A percentile compares a stretch with the other conserved stretches of the same genome.
Conservation (phyloP, 2,329 filamentous ascomycete genomes). For the Aaosphaeria pasadenensis region DNA sequence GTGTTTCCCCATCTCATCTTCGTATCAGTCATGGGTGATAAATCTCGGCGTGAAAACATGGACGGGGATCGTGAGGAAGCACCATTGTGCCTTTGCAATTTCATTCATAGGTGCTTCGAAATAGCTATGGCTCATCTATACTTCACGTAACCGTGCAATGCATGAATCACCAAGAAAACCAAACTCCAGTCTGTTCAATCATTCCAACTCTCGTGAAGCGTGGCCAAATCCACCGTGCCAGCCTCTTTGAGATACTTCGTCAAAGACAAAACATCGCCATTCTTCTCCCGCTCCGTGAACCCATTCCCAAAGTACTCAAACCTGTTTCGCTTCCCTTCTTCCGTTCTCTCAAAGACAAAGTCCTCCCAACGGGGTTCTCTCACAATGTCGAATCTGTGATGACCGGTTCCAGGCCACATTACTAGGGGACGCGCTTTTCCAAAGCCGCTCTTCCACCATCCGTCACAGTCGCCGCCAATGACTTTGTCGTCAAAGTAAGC, state of each 20-base stretch:
- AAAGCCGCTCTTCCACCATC: slow-evolving; percentile 2
- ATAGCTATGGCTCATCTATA: too few species aligned
- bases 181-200: not conserved
- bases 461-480: slow-evolving; percentile 1
- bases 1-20: too few species aligned
- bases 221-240: not conserved
- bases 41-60: too few species aligned
- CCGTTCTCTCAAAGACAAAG: not conserved
- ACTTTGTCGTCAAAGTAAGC: slow-evolving; percentile 5
- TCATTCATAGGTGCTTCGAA: too few species aligned
- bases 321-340: slow-evolving; percentile 1
- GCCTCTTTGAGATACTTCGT: slow-evolving; percentile 3
- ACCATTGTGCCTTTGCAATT: too few species aligned
- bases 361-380: slow-evolving; percentile 5
- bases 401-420: slow-evolving; percentile 3
- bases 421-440: slow-evolving; percentile 1
- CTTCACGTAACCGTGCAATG: too few species aligned
- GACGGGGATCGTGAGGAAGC: too few species aligned
- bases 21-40: too few species aligned
- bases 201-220: not conserved
- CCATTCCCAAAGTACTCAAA: slow-evolving; percentile 5
- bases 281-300: slow-evolving; percentile 1
- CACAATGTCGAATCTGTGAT: slow-evolving; percentile 1
- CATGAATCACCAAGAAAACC: too few species aligned
- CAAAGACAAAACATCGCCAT: not conserved